Percentiles rank a stretch among this genome's conserved stretches.
These are phyloP conservation scores for Atkinsonella texensis DNA, from an alignment of 2,329 filamentous ascomycete genomes.

Conservation along the genomic window DNA sequence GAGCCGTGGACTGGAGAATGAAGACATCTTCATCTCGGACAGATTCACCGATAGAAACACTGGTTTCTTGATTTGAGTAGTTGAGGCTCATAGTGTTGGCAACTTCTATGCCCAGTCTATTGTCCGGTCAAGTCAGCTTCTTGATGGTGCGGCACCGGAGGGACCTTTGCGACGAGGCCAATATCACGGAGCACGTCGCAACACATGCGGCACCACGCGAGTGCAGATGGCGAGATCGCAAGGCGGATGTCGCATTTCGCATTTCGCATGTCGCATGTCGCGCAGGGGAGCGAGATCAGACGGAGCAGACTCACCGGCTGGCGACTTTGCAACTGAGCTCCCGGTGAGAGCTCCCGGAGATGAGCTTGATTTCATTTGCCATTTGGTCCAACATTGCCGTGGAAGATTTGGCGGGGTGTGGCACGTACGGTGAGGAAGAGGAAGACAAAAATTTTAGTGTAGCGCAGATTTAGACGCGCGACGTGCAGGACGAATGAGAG, in stretches of 20 bases:
- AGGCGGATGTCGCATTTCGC: too few relatives aligned
- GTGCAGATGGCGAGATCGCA: too few relatives aligned
- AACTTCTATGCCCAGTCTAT: constrained; percentile 62
- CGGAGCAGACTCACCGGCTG: constrained; percentile 23
- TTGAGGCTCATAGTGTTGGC: constrained; percentile 71
- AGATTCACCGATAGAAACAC: constrained; percentile 89
- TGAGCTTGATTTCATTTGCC: constrained; percentile 42
- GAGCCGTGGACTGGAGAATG: constrained; percentile 88
- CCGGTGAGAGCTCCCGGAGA: constrained; percentile 36
- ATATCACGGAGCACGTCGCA: background rate
- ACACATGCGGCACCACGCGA: background rate
- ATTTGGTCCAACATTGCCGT: constrained; percentile 30
- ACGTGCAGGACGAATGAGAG: constrained; percentile 1
- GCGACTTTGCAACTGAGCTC: constrained; percentile 35
- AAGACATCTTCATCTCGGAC: constrained; percentile 98
- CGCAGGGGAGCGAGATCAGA: background rate
- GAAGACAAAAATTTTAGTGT: constrained; percentile 3
- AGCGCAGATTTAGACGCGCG: background rate
- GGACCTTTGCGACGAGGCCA: background rate
- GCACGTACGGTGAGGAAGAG: background rate
- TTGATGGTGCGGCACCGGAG: constrained; percentile 6
- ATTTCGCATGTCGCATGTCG: too few relatives aligned
- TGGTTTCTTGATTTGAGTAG: constrained; percentile 79
- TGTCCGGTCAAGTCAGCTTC: constrained; percentile 4
- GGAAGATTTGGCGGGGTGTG: background rate